A percentile compares a stretch with the other conserved stretches of the same genome.
phyloP scores from a whole-genome alignment of 2,329 filamentous ascomycete species.

The Macroventuria anomochaeta region DNA sequence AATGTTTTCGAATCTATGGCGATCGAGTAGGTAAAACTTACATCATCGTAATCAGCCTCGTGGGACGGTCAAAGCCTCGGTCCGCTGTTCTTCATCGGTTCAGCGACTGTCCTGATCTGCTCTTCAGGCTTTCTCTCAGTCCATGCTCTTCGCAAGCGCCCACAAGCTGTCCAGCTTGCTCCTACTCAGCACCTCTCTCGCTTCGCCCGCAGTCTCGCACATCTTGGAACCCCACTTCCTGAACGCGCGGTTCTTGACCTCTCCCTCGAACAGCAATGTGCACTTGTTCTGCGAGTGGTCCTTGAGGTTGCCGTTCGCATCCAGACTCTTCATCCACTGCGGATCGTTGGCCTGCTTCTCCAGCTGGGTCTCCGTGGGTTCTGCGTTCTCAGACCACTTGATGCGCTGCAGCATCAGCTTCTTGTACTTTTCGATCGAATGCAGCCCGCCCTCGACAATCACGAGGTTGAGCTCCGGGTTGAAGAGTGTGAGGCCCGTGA shows the following conservation, averaged over 20 bases:
- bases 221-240: conserved; percentile 84
- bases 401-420: conserved; percentile 94
- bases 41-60: neutral
- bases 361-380: conserved; percentile 65
- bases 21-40: conserved; percentile 3
- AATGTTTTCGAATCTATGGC: neutral
- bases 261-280: conserved; percentile 86
- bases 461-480: conserved; percentile 88
- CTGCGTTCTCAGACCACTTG: conserved; percentile 90
- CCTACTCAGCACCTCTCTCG: conserved; percentile 77
- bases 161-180: conserved; percentile 96
- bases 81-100: too few relatives aligned
- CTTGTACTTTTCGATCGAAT: conserved; percentile 83
- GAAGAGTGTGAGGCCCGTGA: conserved; percentile 91
- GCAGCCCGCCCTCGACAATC: conserved; percentile 87
- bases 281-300: conserved; percentile 85
- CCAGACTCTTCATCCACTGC: conserved; percentile 78
- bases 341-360: conserved; percentile 68
- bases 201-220: conserved; percentile 92
- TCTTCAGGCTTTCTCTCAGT: too few relatives aligned
- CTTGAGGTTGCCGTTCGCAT: conserved; percentile 78
- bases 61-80: too few relatives aligned
- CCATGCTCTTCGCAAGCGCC: conserved; percentile 77
- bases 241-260: conserved; percentile 80
- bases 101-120: too few relatives aligned